Conservation (phyloP, 495 filamentous ascomycete species). For the Talaromyces liani region DNA sequence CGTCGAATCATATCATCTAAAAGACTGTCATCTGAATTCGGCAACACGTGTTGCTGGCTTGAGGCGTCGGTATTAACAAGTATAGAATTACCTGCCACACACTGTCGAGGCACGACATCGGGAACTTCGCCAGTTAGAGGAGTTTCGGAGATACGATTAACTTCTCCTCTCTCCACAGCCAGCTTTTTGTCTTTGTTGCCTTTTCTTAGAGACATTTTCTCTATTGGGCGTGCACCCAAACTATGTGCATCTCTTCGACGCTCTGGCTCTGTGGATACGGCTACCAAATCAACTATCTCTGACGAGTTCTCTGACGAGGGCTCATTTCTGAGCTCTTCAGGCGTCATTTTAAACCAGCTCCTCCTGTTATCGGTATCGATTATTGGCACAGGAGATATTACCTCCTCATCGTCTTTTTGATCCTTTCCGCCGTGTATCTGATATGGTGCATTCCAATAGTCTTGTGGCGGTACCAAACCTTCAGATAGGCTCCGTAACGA, state of each 20-base stretch:
- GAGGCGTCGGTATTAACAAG: not conserved
- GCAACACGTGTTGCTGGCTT: not conserved
- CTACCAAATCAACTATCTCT: too few relatives aligned
- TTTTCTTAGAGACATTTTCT: not conserved
- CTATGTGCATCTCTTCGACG: not conserved
- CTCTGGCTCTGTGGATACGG: too few relatives aligned
- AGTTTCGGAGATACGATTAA: not conserved
- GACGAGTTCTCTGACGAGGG: too few relatives aligned
- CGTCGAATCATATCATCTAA: constrained; percentile 96
- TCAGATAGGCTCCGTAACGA: too few relatives aligned
- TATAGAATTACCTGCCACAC: not conserved
- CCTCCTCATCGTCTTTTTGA: too few relatives aligned
- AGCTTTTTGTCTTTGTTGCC: not conserved
- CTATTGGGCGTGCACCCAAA: not conserved
- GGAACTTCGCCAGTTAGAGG: not conserved
- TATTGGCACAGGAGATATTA: too few relatives aligned
- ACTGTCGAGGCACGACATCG: not conserved
- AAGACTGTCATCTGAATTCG: constrained; percentile 34
- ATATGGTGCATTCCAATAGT: too few relatives aligned
- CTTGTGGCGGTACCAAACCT: too few relatives aligned
- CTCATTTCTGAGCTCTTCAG: not conserved
- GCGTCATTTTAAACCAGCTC: not conserved
- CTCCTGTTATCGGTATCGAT: too few relatives aligned
- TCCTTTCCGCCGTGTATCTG: too few relatives aligned
- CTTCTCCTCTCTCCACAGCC: not conserved